These are phyloP conservation scores for Leccinum insolens DNA, from an alignment of 1,284 basidiomycete genomes.

Conservation along the genomic window DNA sequence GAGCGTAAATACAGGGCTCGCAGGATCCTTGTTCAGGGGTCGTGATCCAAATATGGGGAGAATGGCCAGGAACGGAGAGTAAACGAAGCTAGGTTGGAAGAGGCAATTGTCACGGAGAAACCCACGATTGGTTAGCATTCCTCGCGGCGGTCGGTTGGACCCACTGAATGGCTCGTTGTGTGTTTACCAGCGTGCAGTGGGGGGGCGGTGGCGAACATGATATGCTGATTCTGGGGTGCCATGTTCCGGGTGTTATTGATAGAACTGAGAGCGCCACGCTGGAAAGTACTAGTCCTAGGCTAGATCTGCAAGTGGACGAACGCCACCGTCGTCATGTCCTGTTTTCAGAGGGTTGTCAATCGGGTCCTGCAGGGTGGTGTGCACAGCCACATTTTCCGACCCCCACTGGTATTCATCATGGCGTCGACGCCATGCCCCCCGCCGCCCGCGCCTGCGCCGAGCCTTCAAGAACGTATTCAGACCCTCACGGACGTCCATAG, in stretches of 20 bases:
- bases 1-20: neutral
- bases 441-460: constrained; percentile 10
- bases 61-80: constrained; percentile 10
- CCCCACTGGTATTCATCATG: constrained; percentile 1
- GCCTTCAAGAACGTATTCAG: constrained; percentile 47
- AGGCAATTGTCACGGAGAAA: constrained; percentile 9
- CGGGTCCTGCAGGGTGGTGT: constrained; percentile 7
- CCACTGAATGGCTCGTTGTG: neutral
- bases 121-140: constrained; percentile 1
- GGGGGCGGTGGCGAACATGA: constrained; percentile 8
- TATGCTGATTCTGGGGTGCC: neutral
- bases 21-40: constrained; percentile 6
- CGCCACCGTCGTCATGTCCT: constrained; percentile 14
- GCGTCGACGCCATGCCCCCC: constrained; percentile 4
- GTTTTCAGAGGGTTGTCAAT: neutral
- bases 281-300: neutral
- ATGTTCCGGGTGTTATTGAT: constrained; percentile 1
- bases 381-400: constrained; percentile 21
- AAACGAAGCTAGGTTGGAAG: constrained; percentile 6
- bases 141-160: neutral
- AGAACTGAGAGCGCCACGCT: constrained; percentile 14
- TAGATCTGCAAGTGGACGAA: neutral
- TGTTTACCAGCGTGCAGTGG: constrained; percentile 5
- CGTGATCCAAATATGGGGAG: neutral
- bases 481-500: constrained; percentile 47